Evolutionary conservation across 768 basidiomycete genomes (phyloP), one percentile per base, ranked within the genome.

Genomic region (Kwoniella pini): DNA sequence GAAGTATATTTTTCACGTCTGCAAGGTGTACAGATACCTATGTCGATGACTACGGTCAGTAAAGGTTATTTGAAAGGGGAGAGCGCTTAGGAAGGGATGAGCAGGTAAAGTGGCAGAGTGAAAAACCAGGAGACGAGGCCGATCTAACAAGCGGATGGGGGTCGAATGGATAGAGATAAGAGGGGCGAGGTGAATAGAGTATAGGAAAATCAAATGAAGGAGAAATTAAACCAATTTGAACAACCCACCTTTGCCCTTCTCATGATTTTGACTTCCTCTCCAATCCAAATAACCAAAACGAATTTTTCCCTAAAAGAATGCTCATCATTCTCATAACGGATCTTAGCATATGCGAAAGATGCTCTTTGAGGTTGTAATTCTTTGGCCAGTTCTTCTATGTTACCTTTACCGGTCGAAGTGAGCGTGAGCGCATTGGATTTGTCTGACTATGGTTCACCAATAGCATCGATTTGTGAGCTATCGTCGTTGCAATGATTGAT

Each of bases 11-110:
- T 81, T 96, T 95, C 79, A 96, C 91, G 80, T 91, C 87, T 65
- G 89, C 88, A 24, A 86, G 74, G 74, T 97, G 93, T 3, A 97
- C 92, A 60, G 93, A 95, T 72, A 95, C 89, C 91, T 94, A n/a
- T n/a, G n/a, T n/a, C n/a, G n/a, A n/a, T n/a, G n/a, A n/a, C n/a
- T n/a, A n/a, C n/a, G n/a, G n/a, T n/a, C n/a, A n/a, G n/a, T n/a
- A n/a, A n/a, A n/a, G n/a, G n/a, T n/a, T n/a, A n/a, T n/a, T n/a
- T n/a, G n/a, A n/a, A n/a, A n/a, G n/a, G n/a, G n/a, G n/a, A n/a
- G n/a, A n/a, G n/a, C n/a, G n/a, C n/a, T n/a, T n/a, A n/a, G n/a
- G n/a, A n/a, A n/a, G n/a, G n/a, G n/a, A n/a, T n/a, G n/a, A n/a
- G n/a, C n/a, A n/a, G n/a, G n/a, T n/a, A n/a, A n/a, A n/a, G n/a